Evolutionary conservation across 1,284 basidiomycete genomes (phyloP), one percentile per base, ranked within the genome.

Genomic region (Trametes pubescens): DNA sequence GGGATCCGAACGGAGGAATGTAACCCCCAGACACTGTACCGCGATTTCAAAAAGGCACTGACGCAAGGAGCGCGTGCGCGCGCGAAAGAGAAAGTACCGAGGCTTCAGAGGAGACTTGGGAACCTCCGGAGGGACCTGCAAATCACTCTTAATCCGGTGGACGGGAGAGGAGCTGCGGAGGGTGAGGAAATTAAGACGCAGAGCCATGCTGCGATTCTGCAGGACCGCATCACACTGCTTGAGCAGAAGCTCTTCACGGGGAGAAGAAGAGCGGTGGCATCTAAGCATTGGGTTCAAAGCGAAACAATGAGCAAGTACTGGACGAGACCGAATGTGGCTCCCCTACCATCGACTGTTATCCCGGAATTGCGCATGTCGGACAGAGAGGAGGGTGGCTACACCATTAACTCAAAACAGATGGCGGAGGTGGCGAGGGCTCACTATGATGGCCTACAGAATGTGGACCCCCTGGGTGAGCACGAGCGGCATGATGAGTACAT

Each of bases 281-380:
- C 16, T 1, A n/a, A n/a, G 10, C 22, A 65, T 63, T 56, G 64
- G 1, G 21, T 74, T 1, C 65, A 76, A 51, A 74, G 74, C 0
- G 78, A 81, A 57, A 74, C 70, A 1, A 70, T 76, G 0, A 57
- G 55, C 14, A 75, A 75, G 59, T 71, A 69, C 54, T 80, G 79
- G 77, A 70, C 71, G 1, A 54, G 54, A 2, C 32, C 72, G 0
- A 75, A 77, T 16, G 9, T 26, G 14, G 9, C 48, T 1, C 48
- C 48, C n/a, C 4, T n/a, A n/a, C 29, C 29, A 8, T 32, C 29
- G 8, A 32, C 8, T 32, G 29, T 32, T 6, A 22, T 11, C 5
- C 26, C 29, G 18, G 8, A 16, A 7, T 2, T 32, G 14, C 3
- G 32, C 3, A 34, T 11, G 29, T 32, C 14, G 21, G 21, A 10